Conservation (phyloP, 2,329 filamentous ascomycete genomes). For the Fonsecaea multimorphosa region DNA sequence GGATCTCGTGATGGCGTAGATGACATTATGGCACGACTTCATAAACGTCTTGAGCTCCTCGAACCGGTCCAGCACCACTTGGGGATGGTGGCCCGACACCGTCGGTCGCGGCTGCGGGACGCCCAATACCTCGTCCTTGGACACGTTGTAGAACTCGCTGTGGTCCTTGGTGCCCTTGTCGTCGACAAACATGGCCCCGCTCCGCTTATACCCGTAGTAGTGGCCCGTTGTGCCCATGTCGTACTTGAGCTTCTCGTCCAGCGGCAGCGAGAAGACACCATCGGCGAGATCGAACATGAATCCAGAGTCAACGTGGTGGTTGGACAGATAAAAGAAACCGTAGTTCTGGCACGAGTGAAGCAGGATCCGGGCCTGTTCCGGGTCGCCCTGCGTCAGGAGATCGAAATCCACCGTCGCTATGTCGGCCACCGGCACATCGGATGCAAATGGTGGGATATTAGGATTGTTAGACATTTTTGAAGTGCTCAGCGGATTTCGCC, state of each 20-base stretch:
- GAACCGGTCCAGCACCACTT: conserved; percentile 23
- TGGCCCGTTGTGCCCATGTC: conserved; percentile 25
- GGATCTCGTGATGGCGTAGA: conserved; percentile 31
- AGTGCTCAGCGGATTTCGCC: background rate
- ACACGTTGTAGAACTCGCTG: conserved; percentile 43
- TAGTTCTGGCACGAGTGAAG: conserved; percentile 24
- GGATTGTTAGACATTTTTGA: conserved; percentile 4
- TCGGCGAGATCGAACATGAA: conserved; percentile 27
- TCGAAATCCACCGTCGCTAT: conserved; percentile 26
- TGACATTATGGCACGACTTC: conserved; percentile 19
- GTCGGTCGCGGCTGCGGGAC: conserved; percentile 24
- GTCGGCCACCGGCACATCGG: conserved; percentile 24
- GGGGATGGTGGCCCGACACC: conserved; percentile 9
- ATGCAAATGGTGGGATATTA: conserved; percentile 21
- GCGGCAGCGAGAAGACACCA: conserved; percentile 21
- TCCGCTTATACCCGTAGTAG: conserved; percentile 27
- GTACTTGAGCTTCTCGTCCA: conserved; percentile 21
- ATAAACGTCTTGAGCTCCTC: conserved; percentile 23
- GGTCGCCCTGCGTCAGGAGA: conserved; percentile 17
- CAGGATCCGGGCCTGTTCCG: conserved; percentile 14
- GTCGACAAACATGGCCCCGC: conserved; percentile 30
- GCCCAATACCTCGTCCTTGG: conserved; percentile 44
- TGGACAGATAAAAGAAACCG: conserved; percentile 28
- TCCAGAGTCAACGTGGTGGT: conserved; percentile 21
- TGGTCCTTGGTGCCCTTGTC: conserved; percentile 35